These are phyloP conservation scores for Leccinum rimulosum DNA, from an alignment of 768 basidiomycete genomes.

Conservation along the genomic window DNA sequence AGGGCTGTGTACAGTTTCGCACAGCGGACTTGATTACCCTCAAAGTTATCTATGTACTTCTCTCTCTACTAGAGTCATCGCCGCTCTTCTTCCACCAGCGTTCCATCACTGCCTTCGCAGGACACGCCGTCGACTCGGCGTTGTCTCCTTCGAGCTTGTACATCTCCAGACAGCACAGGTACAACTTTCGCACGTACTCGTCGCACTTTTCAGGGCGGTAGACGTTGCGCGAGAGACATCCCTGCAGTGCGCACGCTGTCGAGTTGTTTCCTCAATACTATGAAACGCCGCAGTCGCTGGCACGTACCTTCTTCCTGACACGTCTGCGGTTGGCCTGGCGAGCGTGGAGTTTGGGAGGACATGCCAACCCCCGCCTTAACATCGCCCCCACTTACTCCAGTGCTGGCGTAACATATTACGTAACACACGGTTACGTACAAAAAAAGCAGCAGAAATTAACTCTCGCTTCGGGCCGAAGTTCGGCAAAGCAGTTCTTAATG, in stretches of 20 bases:
- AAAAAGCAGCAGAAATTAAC: slow-evolving; percentile 12
- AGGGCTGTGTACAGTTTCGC: slow-evolving; percentile 12
- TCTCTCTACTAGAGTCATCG: neutral
- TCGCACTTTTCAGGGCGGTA: slow-evolving; percentile 65
- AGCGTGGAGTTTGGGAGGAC: neutral
- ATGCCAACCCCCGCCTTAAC: neutral
- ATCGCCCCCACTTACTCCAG: neutral
- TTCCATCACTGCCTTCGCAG: slow-evolving; percentile 47
- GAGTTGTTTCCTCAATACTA: neutral
- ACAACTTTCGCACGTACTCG: slow-evolving; percentile 48
- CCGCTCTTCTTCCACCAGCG: slow-evolving; percentile 50
- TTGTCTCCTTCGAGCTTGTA: slow-evolving; percentile 42
- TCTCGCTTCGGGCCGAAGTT: slow-evolving; percentile 29
- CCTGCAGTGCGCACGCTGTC: slow-evolving; percentile 61
- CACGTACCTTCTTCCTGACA: slow-evolving; percentile 16
- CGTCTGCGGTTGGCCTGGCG: slow-evolving; percentile 1
- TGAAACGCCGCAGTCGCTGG: neutral
- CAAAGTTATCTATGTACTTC: neutral
- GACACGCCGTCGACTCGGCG: slow-evolving; percentile 61
- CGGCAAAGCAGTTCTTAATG: slow-evolving; percentile 45
- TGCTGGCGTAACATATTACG: neutral
- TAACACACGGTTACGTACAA: too few species aligned
- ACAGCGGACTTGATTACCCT: slow-evolving; percentile 9
- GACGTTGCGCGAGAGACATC: slow-evolving; percentile 61
- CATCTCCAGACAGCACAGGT: slow-evolving; percentile 60